Base-by-base conservation (phyloP, 2,329 filamentous ascomycete genomes). In the Trichophyton schoenleinii region DNA sequence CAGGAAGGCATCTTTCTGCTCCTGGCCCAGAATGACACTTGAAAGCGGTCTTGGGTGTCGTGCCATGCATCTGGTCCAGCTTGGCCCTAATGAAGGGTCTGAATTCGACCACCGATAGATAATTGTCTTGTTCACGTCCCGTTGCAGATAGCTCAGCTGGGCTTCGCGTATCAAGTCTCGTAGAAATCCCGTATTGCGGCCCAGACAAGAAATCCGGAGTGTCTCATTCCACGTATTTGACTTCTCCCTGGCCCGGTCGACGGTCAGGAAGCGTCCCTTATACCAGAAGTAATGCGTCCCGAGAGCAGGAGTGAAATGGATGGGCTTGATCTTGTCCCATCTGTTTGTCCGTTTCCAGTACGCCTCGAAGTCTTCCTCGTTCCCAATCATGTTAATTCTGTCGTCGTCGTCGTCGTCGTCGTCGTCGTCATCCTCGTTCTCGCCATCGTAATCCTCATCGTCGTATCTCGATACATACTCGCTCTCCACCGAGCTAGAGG, bases 221-320 rank as follows among this genome's bases (percentile, higher is more conserved):
- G 68, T 66, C 28, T 31, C 59, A 8, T 66, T 61, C 61, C 64
- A 68, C 28, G 6, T 31, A 31, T 31, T 31, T 31, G 1, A 31
- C 28, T 31, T 31, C 28, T 72, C 66, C 28, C 67, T 69, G 36
- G 69, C 66, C 3, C 74, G 66, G 44, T 66, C 68, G 62, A 73
- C 69, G 4, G 65, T 66, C 31, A 89, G 75, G 0, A 84, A 31
- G 72, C 4, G 77, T 77, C 6, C 78, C 55, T 78, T 79, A 71
- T 85, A 88, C 80, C 83, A 86, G 72, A 90, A 89, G 68, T 81
- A 83, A 70, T 89, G 85, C 2, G 74, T 81, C 8, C 87, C 87
- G 61, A 85, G 82, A 0, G 82, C 81, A 0, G 87, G 87, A 0
- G 86, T 89, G 72, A 87, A 89, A 6, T 69, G 15, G 38, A 31